Percentiles rank a stretch among this genome's conserved stretches.
Evolutionary conservation across 2,329 filamentous ascomycete genomes (phyloP).

Genomic region (Colletotrichum incanum): DNA sequence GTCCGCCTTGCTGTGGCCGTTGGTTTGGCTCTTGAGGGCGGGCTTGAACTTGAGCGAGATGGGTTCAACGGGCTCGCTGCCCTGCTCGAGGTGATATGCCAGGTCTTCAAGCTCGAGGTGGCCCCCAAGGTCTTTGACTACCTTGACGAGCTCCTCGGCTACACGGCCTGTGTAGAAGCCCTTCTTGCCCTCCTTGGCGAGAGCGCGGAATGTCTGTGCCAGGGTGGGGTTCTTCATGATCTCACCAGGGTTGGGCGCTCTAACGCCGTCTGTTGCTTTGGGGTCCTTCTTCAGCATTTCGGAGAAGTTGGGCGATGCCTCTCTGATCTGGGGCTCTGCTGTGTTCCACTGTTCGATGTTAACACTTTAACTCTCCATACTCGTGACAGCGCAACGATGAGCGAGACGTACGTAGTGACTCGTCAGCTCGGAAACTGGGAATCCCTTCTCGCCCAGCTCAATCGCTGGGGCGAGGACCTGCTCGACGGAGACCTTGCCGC

Average conservation of each 20-base stretch:
- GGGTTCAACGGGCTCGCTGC: constrained; percentile 86
- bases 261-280: constrained; percentile 76
- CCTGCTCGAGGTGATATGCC: constrained; percentile 76
- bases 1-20: constrained; percentile 43
- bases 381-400: no score
- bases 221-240: constrained; percentile 89
- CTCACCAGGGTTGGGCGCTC: constrained; percentile 85
- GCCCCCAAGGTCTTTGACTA: constrained; percentile 82
- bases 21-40: constrained; percentile 21
- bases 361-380: not conserved
- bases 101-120: constrained; percentile 86
- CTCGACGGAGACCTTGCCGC: constrained; percentile 83
- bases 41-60: constrained; percentile 83
- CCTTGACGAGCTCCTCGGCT: constrained; percentile 85
- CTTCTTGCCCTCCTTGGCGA: constrained; percentile 86
- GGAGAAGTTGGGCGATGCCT: constrained; percentile 86
- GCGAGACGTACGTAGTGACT: constrained; percentile 74
- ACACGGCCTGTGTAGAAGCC: constrained; percentile 93
- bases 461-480: constrained; percentile 89
- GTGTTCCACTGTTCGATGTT: constrained; percentile 75
- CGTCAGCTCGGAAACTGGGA: constrained; percentile 88
- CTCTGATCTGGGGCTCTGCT: constrained; percentile 74
- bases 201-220: constrained; percentile 83
- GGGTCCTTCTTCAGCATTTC: constrained; percentile 91
- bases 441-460: constrained; percentile 88